phyloP scores from a whole-genome alignment of 2,329 filamentous ascomycete species.

The Scorias spongiosa region DNA sequence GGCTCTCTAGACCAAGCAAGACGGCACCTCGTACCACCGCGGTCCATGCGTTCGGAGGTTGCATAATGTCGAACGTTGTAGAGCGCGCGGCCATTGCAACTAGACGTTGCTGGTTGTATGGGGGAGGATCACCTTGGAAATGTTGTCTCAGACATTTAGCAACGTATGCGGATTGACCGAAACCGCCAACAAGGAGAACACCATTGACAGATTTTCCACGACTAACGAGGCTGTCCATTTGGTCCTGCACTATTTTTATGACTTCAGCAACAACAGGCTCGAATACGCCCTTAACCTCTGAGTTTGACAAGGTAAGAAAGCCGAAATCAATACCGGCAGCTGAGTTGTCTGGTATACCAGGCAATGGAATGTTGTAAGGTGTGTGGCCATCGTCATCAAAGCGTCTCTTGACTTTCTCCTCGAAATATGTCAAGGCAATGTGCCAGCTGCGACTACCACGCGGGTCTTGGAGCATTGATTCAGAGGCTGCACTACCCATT shows the following conservation, averaged over 20 bases:
- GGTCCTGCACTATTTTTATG: slow-evolving; percentile 35
- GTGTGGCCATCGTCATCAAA: slow-evolving; percentile 53
- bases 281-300: slow-evolving; percentile 47
- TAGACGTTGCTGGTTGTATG: slow-evolving; percentile 55
- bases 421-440: slow-evolving; percentile 59
- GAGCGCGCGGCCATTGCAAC: slow-evolving; percentile 28
- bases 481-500: slow-evolving; percentile 49
- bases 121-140: slow-evolving; percentile 39
- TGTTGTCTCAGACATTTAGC: slow-evolving; percentile 55
- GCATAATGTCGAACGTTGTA: slow-evolving; percentile 60
- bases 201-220: slow-evolving; percentile 34
- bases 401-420: slow-evolving; percentile 72
- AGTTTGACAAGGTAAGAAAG: slow-evolving; percentile 59
- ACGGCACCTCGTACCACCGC: slow-evolving; percentile 67
- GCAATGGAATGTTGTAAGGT: slow-evolving; percentile 65
- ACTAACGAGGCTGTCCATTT: slow-evolving; percentile 25
- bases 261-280: slow-evolving; percentile 57
- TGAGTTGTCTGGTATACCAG: slow-evolving; percentile 61
- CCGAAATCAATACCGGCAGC: slow-evolving; percentile 60
- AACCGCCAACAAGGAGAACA: slow-evolving; percentile 70
- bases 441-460: slow-evolving; percentile 52
- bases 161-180: slow-evolving; percentile 57
- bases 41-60: slow-evolving; percentile 69
- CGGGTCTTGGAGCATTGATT: slow-evolving; percentile 63
- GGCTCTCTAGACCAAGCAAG: slow-evolving; percentile 60